Evolutionary conservation across 768 basidiomycete genomes (phyloP), one percentile per base, ranked within the genome.

Genomic region (Symmetrospora coprosmae): DNA sequence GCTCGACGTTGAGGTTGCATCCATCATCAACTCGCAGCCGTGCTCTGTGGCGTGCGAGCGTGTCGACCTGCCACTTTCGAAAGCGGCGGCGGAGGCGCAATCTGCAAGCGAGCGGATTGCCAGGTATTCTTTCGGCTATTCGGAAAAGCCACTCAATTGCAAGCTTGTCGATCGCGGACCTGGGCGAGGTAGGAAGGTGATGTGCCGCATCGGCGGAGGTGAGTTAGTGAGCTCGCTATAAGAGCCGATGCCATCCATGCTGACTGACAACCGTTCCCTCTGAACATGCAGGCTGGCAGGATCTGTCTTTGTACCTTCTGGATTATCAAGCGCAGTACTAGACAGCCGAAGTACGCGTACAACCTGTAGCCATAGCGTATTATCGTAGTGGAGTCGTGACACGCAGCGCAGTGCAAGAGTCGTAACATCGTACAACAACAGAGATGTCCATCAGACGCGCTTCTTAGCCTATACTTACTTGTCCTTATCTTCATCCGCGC

Each of bases 1-100:
- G 1, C 79, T 92, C 28, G 88, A 92, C 71, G 71, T 75, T 3
- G 85, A 89, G 71, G 81, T 92, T 25, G 86, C 85, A 4, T 71
- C 73, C 38, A 71, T 89, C 31, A 84, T 81, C 58, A 89, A 89
- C 71, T 78, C 80, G 11, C 88, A 91, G 66, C 83, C 85, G 13
- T 75, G 91, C 62, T 34, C 25, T 4, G 56, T 70, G 70, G 82
- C 33, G 21, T 77, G 90, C 52, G 83, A 86, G 68, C 81, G 89
- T 2, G 76, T 89, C 17, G 89, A 92, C 68, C 82, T 86, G 17
- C 85, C 82, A 8, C 68, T 89, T 66, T 79, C 76, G 66, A 63
- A 63, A 49, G 40, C 52, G 23, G 52, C 52, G 4, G 62, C 52
- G 11, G 51, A 40, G 28, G 41, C 39, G 9, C 62, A 63, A 37